Evolutionary conservation across 148 eudicot species (phyloP).

Genomic region (Chenopodium album): DNA sequence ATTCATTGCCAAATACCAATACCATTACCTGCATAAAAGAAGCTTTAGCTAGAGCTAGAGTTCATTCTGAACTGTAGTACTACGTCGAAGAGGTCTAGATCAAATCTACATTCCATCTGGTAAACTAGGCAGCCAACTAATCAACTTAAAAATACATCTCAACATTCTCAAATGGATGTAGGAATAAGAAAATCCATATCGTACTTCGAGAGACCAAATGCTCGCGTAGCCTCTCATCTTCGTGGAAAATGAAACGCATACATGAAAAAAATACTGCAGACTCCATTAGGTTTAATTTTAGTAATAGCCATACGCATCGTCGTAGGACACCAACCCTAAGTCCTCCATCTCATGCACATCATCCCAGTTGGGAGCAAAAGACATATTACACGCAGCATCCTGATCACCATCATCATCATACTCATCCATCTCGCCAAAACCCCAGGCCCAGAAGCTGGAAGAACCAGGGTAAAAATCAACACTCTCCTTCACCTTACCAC

Average conservation of each 20-base stretch:
- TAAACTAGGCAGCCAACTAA: not conserved
- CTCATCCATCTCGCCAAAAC: conserved; percentile 35
- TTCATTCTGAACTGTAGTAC: not conserved
- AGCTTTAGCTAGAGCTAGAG: not conserved
- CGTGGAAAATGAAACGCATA: not conserved
- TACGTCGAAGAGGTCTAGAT: not conserved
- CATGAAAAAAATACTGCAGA: not conserved
- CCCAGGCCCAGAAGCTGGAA: conserved; percentile 43
- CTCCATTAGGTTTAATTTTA: not conserved
- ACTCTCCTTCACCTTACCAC: conserved; percentile 24
- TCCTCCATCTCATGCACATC: conserved; percentile 36
- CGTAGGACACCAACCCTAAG: conserved; percentile 46
- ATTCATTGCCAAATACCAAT: not conserved
- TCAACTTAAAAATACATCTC: not conserved
- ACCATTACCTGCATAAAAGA: not conserved
- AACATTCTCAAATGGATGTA: conserved; percentile 1
- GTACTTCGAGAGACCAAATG: not conserved
- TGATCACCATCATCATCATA: conserved; percentile 33
- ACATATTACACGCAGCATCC: conserved; percentile 23
- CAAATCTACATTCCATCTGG: not conserved
- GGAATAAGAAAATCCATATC: not conserved
- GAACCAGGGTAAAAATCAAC: conserved; percentile 33
- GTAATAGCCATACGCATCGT: conserved; percentile 13
- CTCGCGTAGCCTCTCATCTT: not conserved
- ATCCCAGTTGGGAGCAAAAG: conserved; percentile 32